Base-by-base conservation (phyloP, 768 basidiomycete genomes). In the Mycena pura region DNA sequence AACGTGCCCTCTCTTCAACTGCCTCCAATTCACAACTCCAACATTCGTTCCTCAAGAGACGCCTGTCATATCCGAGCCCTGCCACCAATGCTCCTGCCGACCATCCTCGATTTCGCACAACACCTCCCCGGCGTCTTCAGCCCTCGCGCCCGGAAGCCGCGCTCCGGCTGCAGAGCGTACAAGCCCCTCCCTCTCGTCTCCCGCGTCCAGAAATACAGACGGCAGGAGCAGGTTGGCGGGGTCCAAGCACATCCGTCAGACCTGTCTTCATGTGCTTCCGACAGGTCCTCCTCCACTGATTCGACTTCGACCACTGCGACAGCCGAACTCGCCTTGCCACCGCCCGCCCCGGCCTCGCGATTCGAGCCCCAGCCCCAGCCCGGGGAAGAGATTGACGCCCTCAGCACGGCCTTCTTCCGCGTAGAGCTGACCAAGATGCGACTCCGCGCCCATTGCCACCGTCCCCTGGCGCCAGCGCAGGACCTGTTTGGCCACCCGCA, bases 151-250 rank as follows among this genome's bases (percentile, higher is more conserved):
- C 6, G 44, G 17, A 24, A 27, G n/a, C 44, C 15, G 5, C 17
- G 24, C 17, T 8, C 21, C 6, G 22, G 24, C 8, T 29, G 22
- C 13, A 41, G 24, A 21, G 7, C 47, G 9, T 38, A 31, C 48
- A 62, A 62, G 15, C 40, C 60, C 5, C 24, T 34, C 1, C 60
- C 40, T 17, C 47, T 50, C 34, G 19, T 29, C 48, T 38, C 60
- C 34, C 40, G 17, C 24, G 19, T 62, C 53, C 60, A 62, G 36
- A 28, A 38, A 41, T 56, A 44, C 60, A 56, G 38, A 10, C 34
- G 24, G 27, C 47, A 32, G 39, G 29, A 29, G 44, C 59, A 29
- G 32, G 28, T 17, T 41, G 40, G 3, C 28, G 7, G n/a, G 17
- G 4, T 9, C 27, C 43, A 2, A 41, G 27, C 3, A 31, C 47